Base-by-base conservation (phyloP, 2,329 filamentous ascomycete species). In the Phyllosticta paracitricarpa region DNA sequence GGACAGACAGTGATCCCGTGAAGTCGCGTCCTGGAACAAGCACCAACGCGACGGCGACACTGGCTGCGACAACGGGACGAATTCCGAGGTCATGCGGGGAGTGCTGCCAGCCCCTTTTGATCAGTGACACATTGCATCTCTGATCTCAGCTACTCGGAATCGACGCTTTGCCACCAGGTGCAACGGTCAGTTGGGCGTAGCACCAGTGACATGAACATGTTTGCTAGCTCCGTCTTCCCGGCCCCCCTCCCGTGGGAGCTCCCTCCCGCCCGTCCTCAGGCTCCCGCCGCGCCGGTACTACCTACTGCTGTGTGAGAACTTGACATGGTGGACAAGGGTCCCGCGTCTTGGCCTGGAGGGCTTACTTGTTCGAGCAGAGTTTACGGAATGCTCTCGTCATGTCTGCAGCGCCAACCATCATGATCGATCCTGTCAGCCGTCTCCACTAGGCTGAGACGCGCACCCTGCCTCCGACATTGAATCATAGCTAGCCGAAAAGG, bases 401-500 rank as follows among this genome's bases (percentile, higher is more conserved):
- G 4, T 48, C 40, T 48, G 40, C 40, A 48, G 17, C 6, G 14
- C n/a, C 14, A 14, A 48, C 14, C 40, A 48, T 48, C 40, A 48
- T 48, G 6, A 17, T 48, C 40, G 40, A 48, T n/a, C n/a, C 40
- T 17, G n/a, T 48, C 40, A n/a, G 35, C 40, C 14, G 40, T 48
- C 40, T n/a, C 40, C 40, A 48, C 40, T n/a, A 48, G 40, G 40
- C 40, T 48, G 40, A 48, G 40, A 48, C 40, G 40, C 40, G 40
- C 40, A 48, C 40, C 40, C 40, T 19, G 40, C 40, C 40, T 19
- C 14, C 40, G 40, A n/a, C 17, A 51, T 61, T 61, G 48, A 56
- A 61, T 56, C 58, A 56, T 61, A 56, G 40, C 48, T 48, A 22
- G 25, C 53, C 58, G 7, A 33, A 60, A 22, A 17, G 25, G 14